Percentiles rank a stretch among this genome's conserved stretches.
These are phyloP conservation scores for Ganoderma resinaceum DNA, from an alignment of 1,284 basidiomycete species.

Conservation along the genomic window DNA sequence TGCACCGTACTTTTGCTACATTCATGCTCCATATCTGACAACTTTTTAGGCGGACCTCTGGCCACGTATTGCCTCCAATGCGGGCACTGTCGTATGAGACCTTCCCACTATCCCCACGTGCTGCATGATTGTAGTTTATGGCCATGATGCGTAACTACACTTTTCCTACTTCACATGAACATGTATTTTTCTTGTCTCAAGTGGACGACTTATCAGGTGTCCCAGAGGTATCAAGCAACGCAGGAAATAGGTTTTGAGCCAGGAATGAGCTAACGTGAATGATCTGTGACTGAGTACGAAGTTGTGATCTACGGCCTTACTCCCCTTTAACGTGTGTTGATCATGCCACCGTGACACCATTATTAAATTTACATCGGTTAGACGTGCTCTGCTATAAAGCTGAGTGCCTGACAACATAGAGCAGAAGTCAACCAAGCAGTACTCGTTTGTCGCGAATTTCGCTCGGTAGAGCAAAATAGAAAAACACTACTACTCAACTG, in stretches of 20 bases:
- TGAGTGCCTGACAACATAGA: too few relatives aligned
- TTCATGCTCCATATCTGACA: neutral
- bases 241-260: too few relatives aligned
- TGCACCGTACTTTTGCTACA: slow-evolving; percentile 28
- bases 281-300: neutral
- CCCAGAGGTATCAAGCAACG: neutral
- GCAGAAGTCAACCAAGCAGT: too few relatives aligned
- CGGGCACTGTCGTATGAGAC: slow-evolving; percentile 92
- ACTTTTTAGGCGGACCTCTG: slow-evolving; percentile 88
- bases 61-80: slow-evolving; percentile 99
- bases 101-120: slow-evolving; percentile 30
- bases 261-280: too few relatives aligned
- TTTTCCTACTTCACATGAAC: slow-evolving; percentile 21
- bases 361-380: too few relatives aligned
- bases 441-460: too few relatives aligned
- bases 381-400: too few relatives aligned
- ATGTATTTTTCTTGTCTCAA: slow-evolving; percentile 13
- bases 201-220: neutral
- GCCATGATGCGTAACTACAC: slow-evolving; percentile 32
- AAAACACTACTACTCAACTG: neutral
- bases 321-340: too few relatives aligned
- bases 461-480: too few relatives aligned
- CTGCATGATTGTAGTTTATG: slow-evolving; percentile 34
- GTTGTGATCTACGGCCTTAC: too few relatives aligned
- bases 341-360: too few relatives aligned